A percentile compares a stretch with the other conserved stretches of the same genome.
phyloP scores from a whole-genome alignment of 1,284 basidiomycete species.

The Pseudozyma thailandica region DNA sequence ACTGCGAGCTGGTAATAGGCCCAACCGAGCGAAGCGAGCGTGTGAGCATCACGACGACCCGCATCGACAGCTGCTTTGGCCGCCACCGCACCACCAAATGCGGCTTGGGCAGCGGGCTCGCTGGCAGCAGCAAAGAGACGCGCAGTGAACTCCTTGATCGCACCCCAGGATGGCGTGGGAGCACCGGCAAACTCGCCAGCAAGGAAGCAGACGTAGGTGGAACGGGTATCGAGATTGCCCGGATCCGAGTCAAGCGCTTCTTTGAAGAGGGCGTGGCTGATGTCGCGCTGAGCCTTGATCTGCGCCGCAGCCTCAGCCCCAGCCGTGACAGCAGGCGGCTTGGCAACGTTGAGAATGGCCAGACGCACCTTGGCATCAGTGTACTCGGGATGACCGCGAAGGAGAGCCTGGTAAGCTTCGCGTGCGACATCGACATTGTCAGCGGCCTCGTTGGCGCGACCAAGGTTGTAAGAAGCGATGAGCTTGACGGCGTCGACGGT shows the following conservation, averaged over 20 bases:
- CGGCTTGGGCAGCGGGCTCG: constrained; percentile 32
- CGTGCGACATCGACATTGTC: constrained; percentile 54
- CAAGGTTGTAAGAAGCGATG: constrained; percentile 64
- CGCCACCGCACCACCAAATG: constrained; percentile 54
- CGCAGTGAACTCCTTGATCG: constrained; percentile 64
- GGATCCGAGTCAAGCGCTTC: constrained; percentile 63
- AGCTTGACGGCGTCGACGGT: constrained; percentile 55
- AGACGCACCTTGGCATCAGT: constrained; percentile 66
- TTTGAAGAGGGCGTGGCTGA: constrained; percentile 56
- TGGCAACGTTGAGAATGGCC: constrained; percentile 57
- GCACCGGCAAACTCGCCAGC: constrained; percentile 62
- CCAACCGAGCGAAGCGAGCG: constrained; percentile 63
- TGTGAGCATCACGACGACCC: constrained; percentile 60
- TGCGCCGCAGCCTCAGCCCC: constrained; percentile 27
- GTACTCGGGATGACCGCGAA: constrained; percentile 65
- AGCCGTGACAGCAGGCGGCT: constrained; percentile 14
- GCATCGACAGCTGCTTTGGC: constrained; percentile 54
- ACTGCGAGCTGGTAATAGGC: constrained; percentile 65
- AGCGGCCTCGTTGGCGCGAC: constrained; percentile 57
- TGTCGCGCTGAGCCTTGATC: constrained; percentile 46
- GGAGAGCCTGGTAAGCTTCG: constrained; percentile 59
- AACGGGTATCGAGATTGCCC: constrained; percentile 61
- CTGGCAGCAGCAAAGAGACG: constrained; percentile 57
- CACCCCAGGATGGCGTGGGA: constrained; percentile 57
- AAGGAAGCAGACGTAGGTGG: constrained; percentile 65